These are phyloP conservation scores for Magnaporthales sp. DNA, from an alignment of 2,329 filamentous ascomycete genomes.

Conservation along the genomic window DNA sequence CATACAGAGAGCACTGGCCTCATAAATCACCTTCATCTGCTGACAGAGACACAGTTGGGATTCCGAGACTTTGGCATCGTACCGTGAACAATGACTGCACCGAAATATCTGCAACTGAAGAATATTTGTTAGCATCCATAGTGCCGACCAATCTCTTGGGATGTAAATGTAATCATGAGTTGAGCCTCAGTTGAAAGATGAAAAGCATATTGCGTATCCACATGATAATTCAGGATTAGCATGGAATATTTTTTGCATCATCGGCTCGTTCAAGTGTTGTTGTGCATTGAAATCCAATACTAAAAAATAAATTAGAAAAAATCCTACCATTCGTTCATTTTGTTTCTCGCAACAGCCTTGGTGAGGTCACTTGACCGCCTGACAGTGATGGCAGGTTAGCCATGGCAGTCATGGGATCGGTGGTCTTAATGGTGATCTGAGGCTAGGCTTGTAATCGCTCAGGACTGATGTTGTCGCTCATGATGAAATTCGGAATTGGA, in stretches of 20 bases:
- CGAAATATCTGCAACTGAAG: conserved; percentile 4
- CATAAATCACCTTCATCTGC: background rate
- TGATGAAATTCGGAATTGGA: conserved; percentile 29
- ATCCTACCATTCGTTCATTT: background rate
- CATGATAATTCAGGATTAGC: conserved; percentile 65
- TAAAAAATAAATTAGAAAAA: background rate
- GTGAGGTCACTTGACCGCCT: background rate
- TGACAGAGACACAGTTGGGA: conserved; percentile 37
- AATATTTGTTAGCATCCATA: conserved; percentile 8
- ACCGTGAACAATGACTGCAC: conserved; percentile 27
- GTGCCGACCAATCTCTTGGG: conserved; percentile 8
- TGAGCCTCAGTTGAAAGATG: conserved; percentile 71
- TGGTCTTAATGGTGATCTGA: no score
- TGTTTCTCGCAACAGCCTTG: background rate
- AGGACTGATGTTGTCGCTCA: conserved; percentile 16
- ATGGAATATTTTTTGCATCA: conserved; percentile 70
- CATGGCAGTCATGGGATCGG: background rate
- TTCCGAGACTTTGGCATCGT: conserved; percentile 41
- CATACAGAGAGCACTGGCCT: background rate
- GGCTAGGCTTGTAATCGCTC: background rate
- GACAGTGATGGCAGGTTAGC: background rate
- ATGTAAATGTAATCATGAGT: conserved; percentile 14
- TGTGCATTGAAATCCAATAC: background rate
- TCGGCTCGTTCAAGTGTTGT: conserved; percentile 22
- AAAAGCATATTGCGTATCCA: conserved; percentile 68